Evolutionary conservation across 2,329 filamentous ascomycete species (phyloP).

Genomic region (Gnomoniopsis smithogilvyi): DNA sequence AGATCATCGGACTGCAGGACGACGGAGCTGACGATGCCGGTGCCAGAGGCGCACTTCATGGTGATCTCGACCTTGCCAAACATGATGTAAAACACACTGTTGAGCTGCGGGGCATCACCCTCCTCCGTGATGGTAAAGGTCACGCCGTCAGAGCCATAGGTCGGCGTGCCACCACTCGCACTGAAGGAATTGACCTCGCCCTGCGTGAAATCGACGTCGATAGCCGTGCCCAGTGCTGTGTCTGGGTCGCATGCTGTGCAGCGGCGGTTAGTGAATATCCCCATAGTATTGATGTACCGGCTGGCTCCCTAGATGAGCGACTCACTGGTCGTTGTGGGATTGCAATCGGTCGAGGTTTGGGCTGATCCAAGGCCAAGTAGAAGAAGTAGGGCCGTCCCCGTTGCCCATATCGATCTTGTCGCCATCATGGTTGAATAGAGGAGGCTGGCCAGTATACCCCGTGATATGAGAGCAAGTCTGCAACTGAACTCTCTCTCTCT

Average conservation of each 20-base stretch:
- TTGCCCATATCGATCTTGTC: constrained; percentile 19
- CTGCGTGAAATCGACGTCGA: constrained; percentile 78
- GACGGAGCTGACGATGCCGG: constrained; percentile 88
- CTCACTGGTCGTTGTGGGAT: constrained; percentile 28
- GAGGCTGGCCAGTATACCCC: neutral
- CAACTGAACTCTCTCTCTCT: neutral
- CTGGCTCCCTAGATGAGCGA: neutral
- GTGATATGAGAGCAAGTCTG: neutral
- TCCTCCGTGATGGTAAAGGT: constrained; percentile 74
- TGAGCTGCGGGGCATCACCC: constrained; percentile 82
- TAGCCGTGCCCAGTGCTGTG: constrained; percentile 78
- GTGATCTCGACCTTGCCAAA: constrained; percentile 87
- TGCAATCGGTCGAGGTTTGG: constrained; percentile 32
- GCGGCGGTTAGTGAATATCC: constrained; percentile 19
- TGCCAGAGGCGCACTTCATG: constrained; percentile 82
- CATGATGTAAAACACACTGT: constrained; percentile 98
- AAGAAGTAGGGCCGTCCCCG: constrained; percentile 18
- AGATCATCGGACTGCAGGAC: constrained; percentile 88
- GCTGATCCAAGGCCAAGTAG: constrained; percentile 22
- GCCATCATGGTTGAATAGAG: constrained; percentile 20
- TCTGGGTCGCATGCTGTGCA: constrained; percentile 66
- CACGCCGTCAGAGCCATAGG: constrained; percentile 74
- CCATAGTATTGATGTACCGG: neutral
- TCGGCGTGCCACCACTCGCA: constrained; percentile 61
- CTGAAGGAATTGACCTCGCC: constrained; percentile 78